These are phyloP conservation scores for Beauveria pseudobassiana DNA, from an alignment of 2,329 filamentous ascomycete genomes.

Conservation along the genomic window DNA sequence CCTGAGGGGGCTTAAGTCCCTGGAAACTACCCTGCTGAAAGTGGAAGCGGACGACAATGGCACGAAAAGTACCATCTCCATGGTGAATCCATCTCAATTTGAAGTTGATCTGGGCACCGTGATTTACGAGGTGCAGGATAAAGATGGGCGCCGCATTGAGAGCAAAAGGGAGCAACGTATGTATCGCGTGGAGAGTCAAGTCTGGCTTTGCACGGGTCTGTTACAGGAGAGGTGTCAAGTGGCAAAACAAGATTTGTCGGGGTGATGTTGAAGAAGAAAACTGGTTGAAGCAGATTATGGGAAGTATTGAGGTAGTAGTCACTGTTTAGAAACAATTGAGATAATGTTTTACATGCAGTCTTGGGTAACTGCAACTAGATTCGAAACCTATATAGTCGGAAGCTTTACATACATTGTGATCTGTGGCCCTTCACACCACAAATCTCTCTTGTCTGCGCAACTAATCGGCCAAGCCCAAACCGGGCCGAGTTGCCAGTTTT, in stretches of 20 bases:
- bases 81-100: slow-evolving; percentile 6
- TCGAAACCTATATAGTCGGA: not conserved
- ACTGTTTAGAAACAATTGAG: not conserved
- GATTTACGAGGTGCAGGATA: slow-evolving; percentile 5
- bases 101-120: slow-evolving; percentile 6
- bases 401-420: not conserved
- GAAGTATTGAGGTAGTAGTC: not conserved
- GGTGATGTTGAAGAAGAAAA: slow-evolving; percentile 5
- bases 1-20: not conserved
- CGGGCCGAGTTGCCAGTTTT: too few relatives aligned
- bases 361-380: not conserved
- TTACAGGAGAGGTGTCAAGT: not conserved
- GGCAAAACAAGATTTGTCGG: slow-evolving; percentile 7
- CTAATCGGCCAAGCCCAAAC: too few relatives aligned
- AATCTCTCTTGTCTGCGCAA: not conserved
- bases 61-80: not conserved
- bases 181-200: not conserved
- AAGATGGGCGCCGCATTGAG: not conserved
- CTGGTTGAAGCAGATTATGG: slow-evolving; percentile 2
- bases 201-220: not conserved
- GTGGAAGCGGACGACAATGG: not conserved
- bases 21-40: not conserved
- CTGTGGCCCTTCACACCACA: not conserved
- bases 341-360: not conserved
- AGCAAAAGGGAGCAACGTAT: slow-evolving; percentile 1